Base-by-base conservation (phyloP, 176 grass and related monocot genomes). In the Bolboschoenus planiculmis region DNA sequence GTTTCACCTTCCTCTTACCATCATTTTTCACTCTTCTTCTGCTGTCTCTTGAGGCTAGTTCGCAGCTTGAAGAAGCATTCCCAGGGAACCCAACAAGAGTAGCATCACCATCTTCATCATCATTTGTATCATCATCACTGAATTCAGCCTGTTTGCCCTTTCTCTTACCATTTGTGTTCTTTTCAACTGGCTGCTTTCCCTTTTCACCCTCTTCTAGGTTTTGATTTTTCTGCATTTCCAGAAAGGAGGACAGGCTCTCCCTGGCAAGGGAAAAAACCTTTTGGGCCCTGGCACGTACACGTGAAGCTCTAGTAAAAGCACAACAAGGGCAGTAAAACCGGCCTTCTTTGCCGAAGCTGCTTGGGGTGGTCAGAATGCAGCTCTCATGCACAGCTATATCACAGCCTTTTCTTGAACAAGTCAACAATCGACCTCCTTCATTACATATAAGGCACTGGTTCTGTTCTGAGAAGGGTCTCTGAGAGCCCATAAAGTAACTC, bases 291-390 rank as follows among this genome's bases (percentile, higher is more conserved):
- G 37, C 43, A 82, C 50, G 66, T 29, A 35, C 57, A 26, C 18
- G 36, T 14, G 55, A 36, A 82, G 79, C 79, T 82, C 79, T 60
- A 30, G 79, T 30, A 82, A 40, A 82, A 4, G 56, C 58, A 63
- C 80, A 82, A 51, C 56, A 82, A 7, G 80, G 80, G 58, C 80
- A 82, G 80, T 82, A 82, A 65, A 82, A 82, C 11, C 1, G 26
- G 14, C 54, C 80, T n/a, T 82, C 60, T 66, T 82, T 43, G 6
- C 34, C 80, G 31, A 65, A 82, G 30, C 43, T 82, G 60, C 43
- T 82, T 20, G 56, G 23, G n/a, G 40, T 30, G 23, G 57, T 82
- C 36, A 16, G 42, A 42, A 82, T 63, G 60, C 80, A 82, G 60
- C 13, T 63, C 14, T 82, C 80, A 63, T 82, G 80, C 42, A 82